Evolutionary conservation across 2,329 filamentous ascomycete species (phyloP).

Genomic region (Fusarium sp.): DNA sequence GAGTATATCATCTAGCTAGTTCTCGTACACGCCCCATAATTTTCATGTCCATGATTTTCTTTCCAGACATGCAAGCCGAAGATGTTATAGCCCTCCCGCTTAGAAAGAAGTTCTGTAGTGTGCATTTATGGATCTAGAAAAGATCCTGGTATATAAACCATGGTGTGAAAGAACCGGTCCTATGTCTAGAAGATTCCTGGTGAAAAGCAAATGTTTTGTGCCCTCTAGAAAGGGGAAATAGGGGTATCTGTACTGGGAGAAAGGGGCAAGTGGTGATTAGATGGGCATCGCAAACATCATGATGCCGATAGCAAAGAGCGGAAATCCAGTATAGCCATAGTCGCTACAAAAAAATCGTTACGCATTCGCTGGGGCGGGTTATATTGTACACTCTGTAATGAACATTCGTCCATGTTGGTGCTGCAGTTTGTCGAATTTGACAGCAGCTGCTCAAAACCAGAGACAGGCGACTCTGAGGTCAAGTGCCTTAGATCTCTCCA

Average conservation of each 20-base stretch:
- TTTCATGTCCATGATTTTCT: conserved; percentile 10
- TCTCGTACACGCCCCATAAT: conserved; percentile 19
- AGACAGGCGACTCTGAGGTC: not conserved
- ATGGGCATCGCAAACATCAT: conserved; percentile 6
- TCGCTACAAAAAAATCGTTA: conserved; percentile 15
- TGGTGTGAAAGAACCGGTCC: conserved; percentile 1
- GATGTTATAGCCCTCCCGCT: conserved; percentile 7
- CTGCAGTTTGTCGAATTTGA: conserved; percentile 5
- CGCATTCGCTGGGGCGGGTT: not conserved
- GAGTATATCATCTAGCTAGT: conserved; percentile 25
- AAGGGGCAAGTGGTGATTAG: conserved; percentile 1
- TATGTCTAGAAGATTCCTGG: conserved; percentile 2
- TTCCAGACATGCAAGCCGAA: conserved; percentile 14
- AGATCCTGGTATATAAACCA: conserved; percentile 27
- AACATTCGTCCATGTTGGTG: not conserved
- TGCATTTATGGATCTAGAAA: not conserved
- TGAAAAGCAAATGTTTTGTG: conserved; percentile 1
- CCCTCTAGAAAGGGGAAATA: not conserved
- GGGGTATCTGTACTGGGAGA: conserved; percentile 34
- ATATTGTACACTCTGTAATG: conserved; percentile 26
- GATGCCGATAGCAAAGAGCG: conserved; percentile 20
- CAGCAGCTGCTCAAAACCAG: not conserved
- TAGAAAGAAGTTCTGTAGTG: not conserved
- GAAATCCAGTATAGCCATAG: conserved; percentile 17
- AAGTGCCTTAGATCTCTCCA: conserved; percentile 55